phyloP scores from a whole-genome alignment of 805 yeast genomes.

The Pichia nakasei region DNA sequence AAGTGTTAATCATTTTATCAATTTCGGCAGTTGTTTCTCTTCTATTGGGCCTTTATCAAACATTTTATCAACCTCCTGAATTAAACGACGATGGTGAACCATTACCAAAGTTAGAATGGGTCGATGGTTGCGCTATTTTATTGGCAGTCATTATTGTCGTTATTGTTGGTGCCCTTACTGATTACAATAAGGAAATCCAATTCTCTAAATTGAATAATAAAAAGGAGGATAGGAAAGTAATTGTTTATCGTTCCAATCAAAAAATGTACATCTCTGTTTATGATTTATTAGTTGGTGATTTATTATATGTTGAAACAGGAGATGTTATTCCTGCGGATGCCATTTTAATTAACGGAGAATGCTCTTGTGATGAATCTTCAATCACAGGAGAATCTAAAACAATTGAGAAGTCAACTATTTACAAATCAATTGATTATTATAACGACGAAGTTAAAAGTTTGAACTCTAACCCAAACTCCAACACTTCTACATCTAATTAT shows the following conservation, averaged over 20 bases:
- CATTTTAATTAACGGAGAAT: constrained; percentile 58
- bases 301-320: constrained; percentile 80
- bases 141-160: constrained; percentile 89
- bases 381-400: constrained; percentile 92
- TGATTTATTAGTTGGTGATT: constrained; percentile 80
- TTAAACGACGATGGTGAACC: constrained; percentile 71
- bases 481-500: neutral
- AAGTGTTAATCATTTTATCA: constrained; percentile 73
- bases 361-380: constrained; percentile 87
- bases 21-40: constrained; percentile 85
- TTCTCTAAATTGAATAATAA: constrained; percentile 81
- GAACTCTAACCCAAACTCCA: constrained; percentile 9
- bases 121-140: constrained; percentile 96
- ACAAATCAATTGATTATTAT: constrained; percentile 25
- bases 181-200: constrained; percentile 92
- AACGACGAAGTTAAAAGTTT: constrained; percentile 17
- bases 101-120: constrained; percentile 90
- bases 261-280: constrained; percentile 62
- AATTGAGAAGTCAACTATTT: constrained; percentile 57
- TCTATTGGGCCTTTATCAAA: constrained; percentile 85
- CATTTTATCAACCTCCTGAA: constrained; percentile 75
- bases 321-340: constrained; percentile 90
- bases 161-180: constrained; percentile 89
- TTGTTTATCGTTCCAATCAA: constrained; percentile 65
- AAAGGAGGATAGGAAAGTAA: constrained; percentile 73